Percentiles rank a stretch among this genome's conserved stretches.
Evolutionary conservation across 225 moss, liverwort and hornwort species (phyloP).

Genomic region (Physcomitrellopsis africana): DNA sequence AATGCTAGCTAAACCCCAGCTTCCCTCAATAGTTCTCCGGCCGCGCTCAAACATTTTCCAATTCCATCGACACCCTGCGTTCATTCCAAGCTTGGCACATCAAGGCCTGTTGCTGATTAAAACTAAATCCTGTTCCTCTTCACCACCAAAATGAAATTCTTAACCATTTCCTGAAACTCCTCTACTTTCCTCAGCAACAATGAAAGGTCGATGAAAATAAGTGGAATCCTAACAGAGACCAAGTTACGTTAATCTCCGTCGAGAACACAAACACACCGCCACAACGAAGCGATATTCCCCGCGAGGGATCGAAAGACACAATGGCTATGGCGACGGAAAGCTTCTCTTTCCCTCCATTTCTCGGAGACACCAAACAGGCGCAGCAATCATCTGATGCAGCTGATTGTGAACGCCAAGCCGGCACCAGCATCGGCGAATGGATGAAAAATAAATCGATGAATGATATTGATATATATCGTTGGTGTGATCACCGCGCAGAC

Average conservation of each 20-base stretch:
- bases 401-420: background rate
- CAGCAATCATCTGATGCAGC: background rate
- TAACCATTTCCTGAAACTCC: too few species aligned
- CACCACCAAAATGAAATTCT: too few species aligned
- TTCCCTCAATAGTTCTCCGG: background rate
- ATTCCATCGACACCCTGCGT: background rate
- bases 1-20: background rate
- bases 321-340: background rate
- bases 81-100: too few species aligned
- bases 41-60: background rate
- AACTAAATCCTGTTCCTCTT: too few species aligned
- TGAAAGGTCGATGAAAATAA: too few species aligned
- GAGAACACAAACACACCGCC: background rate
- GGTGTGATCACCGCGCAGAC: too few species aligned
- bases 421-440: too few species aligned
- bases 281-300: background rate
- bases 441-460: background rate
- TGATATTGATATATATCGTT: too few species aligned
- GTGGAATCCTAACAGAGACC: background rate
- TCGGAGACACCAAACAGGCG: background rate
- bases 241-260: background rate
- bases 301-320: background rate
- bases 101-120: too few species aligned
- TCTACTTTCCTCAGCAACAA: too few species aligned
- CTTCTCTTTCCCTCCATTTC: constrained; percentile 24